Conservation (phyloP, 305 asterid genomes). For the Rubia balearica region DNA sequence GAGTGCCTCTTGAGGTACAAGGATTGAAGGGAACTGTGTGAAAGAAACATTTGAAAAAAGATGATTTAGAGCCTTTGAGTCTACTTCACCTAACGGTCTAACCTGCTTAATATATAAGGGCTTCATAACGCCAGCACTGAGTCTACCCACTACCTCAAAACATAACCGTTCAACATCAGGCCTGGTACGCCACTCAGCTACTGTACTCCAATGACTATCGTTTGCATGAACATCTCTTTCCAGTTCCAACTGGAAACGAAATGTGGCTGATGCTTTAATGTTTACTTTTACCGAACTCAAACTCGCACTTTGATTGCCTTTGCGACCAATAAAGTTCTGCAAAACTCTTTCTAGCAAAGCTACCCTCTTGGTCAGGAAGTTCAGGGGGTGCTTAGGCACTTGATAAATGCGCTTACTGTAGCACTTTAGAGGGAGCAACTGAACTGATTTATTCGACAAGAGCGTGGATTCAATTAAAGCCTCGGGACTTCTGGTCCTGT, state of each 20-base stretch:
- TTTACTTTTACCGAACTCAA: constrained; percentile 39
- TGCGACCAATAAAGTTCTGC: constrained; percentile 30
- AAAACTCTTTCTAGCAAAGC: constrained; percentile 39
- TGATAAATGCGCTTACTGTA: constrained; percentile 29
- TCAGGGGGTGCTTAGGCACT: constrained; percentile 26
- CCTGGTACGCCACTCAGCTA: constrained; percentile 80
- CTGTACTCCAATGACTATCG: constrained; percentile 56
- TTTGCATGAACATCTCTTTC: constrained; percentile 44
- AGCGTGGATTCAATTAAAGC: constrained; percentile 34
- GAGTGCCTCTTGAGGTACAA: constrained; percentile 64
- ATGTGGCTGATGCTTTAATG: constrained; percentile 36
- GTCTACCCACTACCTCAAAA: constrained; percentile 58
- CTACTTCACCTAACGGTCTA: constrained; percentile 42
- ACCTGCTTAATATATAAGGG: constrained; percentile 47
- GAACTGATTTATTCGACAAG: constrained; percentile 31
- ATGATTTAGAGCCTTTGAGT: constrained; percentile 60
- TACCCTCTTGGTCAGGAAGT: constrained; percentile 32
- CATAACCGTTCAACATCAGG: constrained; percentile 46
- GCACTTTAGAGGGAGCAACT: constrained; percentile 59
- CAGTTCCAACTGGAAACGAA: constrained; percentile 62
- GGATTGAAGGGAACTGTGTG: constrained; percentile 57
- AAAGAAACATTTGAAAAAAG: constrained; percentile 65
- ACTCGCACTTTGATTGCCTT: constrained; percentile 18
- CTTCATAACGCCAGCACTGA: constrained; percentile 48
- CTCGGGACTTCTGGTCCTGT: constrained; percentile 39